Base-by-base conservation (phyloP, 2,329 filamentous ascomycete species). In the Pseudogymnoascus sp. region DNA sequence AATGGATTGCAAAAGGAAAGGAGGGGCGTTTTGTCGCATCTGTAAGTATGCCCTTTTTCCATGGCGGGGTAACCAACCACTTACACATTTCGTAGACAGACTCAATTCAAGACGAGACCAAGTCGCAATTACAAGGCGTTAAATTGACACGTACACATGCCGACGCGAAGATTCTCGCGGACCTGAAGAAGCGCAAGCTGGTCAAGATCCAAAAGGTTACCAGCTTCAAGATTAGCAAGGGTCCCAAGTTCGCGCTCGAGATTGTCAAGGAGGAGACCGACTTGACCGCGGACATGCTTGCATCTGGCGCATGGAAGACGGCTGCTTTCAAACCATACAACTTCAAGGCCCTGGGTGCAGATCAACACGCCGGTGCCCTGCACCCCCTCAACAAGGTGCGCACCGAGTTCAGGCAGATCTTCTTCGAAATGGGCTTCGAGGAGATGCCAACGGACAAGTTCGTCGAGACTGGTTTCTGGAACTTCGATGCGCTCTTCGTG, bases 401-500 rank as follows among this genome's bases (percentile, higher is more conserved):
- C 68, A 84, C 90, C 69, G 94, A 97, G 77, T 96, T 99, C 82
- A 83, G 94, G 62, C 89, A 94, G 72, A 97, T 99, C 73, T 99
- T 99, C 85, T 97, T 99, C 77, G 91, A 96, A 74, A 96, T 96
- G 87, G 94, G 93, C 60, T 99, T 97, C 78, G 87, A 93, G 71
- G 94, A 99, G 80, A 97, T 99, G 94, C 90, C 92, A 12, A 97
- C 93, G 58, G 88, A 89, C 76, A 85, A 90, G 74, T 97, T 87
- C 73, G 92, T 97, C 65, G 94, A 99, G 77, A 93, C 92, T 11
- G 92, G 93, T 53, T 97, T 97, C 86, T 99, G 94, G 91, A 97
- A 97, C 77, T 97, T 97, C 75, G 93, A 97, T 72, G 86, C 92
- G 22, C 90, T 99, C 65, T 97, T 93, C 75, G 93, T 97, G 60